phyloP scores from a whole-genome alignment of 2,329 filamentous ascomycete genomes.

The Waltergamsia citrina region DNA sequence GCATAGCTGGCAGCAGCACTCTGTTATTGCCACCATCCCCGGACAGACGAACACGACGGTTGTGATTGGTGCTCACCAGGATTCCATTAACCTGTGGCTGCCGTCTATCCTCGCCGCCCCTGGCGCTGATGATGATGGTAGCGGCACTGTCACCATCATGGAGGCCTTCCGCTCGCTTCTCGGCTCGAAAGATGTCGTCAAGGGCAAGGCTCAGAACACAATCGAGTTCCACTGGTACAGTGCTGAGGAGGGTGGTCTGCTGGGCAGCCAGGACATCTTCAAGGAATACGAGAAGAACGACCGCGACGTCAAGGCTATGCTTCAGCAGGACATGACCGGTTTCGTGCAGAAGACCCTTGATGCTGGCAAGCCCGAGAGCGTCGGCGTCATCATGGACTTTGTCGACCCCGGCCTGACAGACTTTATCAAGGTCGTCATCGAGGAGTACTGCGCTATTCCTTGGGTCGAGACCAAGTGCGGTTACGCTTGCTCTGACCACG shows the following conservation, averaged over 20 bases:
- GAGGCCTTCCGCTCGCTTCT: constrained; percentile 81
- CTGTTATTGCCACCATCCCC: constrained; percentile 84
- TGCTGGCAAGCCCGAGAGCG: constrained; percentile 71
- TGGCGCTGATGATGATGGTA: constrained; percentile 92
- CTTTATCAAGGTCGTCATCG: constrained; percentile 86
- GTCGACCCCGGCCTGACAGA: constrained; percentile 74
- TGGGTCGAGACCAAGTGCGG: constrained; percentile 83
- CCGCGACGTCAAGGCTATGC: constrained; percentile 84
- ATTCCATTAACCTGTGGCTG: constrained; percentile 88
- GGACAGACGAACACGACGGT: constrained; percentile 76
- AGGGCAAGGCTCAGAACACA: constrained; percentile 70
- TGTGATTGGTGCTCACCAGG: constrained; percentile 86
- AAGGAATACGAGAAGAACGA: constrained; percentile 62
- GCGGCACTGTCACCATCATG: constrained; percentile 86
- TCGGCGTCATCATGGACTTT: constrained; percentile 88
- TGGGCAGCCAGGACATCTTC: constrained; percentile 88
- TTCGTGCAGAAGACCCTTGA: constrained; percentile 77
- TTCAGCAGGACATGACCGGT: constrained; percentile 97
- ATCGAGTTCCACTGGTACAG: constrained; percentile 97
- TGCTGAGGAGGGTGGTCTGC: constrained; percentile 78
- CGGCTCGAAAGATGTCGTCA: constrained; percentile 57
- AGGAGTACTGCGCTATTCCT: constrained; percentile 55
- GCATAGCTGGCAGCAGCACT: constrained; percentile 83
- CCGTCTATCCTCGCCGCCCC: constrained; percentile 78
- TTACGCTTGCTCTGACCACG: constrained; percentile 73